Evolutionary conservation across 73 alveolate species (phyloP).

Genomic region (Tetrahymena borealis): DNA sequence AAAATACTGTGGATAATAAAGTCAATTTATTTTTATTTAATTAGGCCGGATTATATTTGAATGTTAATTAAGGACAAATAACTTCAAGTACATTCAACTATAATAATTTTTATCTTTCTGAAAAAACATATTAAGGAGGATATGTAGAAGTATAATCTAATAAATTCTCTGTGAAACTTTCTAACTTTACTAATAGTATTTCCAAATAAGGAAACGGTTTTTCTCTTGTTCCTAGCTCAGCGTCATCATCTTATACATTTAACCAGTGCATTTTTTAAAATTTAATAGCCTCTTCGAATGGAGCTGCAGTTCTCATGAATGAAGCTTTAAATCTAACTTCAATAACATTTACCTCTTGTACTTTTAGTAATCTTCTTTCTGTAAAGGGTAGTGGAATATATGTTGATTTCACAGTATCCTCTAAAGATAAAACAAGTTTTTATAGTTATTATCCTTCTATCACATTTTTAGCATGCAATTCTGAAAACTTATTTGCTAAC

Average conservation of each 20-base stretch:
- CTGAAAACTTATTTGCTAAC: neutral
- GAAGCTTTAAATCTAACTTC: neutral
- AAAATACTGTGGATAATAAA: neutral
- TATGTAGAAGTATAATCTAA: neutral
- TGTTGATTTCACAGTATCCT: neutral
- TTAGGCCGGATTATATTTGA: neutral
- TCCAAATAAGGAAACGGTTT: neutral
- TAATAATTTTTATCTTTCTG: neutral
- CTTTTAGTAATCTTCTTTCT: neutral
- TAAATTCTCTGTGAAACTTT: neutral
- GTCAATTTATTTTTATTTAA: neutral
- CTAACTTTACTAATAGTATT: neutral
- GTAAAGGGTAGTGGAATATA: neutral
- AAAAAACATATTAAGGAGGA: neutral
- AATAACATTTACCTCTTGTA: neutral
- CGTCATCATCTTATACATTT: neutral
- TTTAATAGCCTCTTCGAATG: neutral
- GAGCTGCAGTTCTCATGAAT: neutral
- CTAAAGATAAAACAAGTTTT: neutral
- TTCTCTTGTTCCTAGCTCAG: neutral
- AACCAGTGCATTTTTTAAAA: neutral
- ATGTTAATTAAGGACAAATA: neutral
- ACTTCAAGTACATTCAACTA: neutral
- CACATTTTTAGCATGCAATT: neutral
- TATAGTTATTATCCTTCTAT: neutral